Evolutionary conservation across 2,329 filamentous ascomycete genomes (phyloP).

Genomic region (Xylariaceae sp.): DNA sequence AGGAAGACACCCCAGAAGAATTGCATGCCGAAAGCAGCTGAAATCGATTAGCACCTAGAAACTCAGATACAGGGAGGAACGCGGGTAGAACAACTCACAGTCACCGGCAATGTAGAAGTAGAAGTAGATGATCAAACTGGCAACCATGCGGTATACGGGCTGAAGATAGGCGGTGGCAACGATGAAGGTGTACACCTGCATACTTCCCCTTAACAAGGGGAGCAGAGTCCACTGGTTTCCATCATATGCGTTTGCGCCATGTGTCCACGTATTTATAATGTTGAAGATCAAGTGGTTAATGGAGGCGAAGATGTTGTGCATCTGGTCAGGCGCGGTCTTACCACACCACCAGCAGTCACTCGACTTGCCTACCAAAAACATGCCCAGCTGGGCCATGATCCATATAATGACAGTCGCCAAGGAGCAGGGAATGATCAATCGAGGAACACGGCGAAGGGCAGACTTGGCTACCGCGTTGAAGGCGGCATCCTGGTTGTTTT

Average conservation of each 20-base stretch:
- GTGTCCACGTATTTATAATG: slow-evolving; percentile 48
- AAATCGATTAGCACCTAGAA: slow-evolving; percentile 11
- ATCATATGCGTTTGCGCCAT: slow-evolving; percentile 47
- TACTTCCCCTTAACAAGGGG: slow-evolving; percentile 49
- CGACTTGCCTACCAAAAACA: slow-evolving; percentile 50
- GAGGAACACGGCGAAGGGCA: slow-evolving; percentile 52
- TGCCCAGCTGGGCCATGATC: slow-evolving; percentile 48
- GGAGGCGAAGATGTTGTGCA: slow-evolving; percentile 37
- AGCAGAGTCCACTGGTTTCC: slow-evolving; percentile 55
- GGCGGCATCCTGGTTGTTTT: slow-evolving; percentile 49
- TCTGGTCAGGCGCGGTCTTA: slow-evolving; percentile 41
- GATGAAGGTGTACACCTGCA: slow-evolving; percentile 50
- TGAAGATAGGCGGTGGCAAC: slow-evolving; percentile 46
- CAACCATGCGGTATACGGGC: slow-evolving; percentile 45
- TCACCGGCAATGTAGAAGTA: slow-evolving; percentile 42
- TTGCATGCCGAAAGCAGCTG: slow-evolving; percentile 48
- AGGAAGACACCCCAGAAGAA: slow-evolving; percentile 59
- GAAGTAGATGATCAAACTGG: slow-evolving; percentile 42
- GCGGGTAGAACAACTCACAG: slow-evolving; percentile 22
- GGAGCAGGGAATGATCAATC: slow-evolving; percentile 53
- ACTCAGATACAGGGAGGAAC: not conserved
- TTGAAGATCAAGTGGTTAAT: slow-evolving; percentile 41
- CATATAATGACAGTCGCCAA: slow-evolving; percentile 51
- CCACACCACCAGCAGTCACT: slow-evolving; percentile 57
- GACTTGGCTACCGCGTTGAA: slow-evolving; percentile 51